Base-by-base conservation (phyloP, 768 basidiomycete genomes). In the Suillus plorans region DNA sequence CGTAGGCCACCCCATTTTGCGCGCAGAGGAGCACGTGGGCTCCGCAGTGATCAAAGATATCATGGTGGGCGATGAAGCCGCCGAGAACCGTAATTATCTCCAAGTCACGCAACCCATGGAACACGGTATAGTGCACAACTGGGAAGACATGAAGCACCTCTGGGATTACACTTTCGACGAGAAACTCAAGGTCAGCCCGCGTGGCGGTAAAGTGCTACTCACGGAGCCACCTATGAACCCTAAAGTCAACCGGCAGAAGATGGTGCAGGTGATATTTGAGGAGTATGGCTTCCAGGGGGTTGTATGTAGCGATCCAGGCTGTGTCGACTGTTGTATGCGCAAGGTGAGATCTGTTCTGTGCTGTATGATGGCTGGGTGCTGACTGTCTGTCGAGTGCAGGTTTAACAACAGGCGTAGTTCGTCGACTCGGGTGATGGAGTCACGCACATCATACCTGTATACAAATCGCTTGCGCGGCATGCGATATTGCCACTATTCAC, bases 161-260 rank as follows among this genome's bases (percentile, higher is more conserved):
- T 99, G 97, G 97, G 89, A 99, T 77, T 99, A 98, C 78, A 99
- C 97, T 1, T 99, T 99, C 75, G 82, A 93, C 70, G 95, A 97
- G 81, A 99, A 99, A 80, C 86, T 99, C 69, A 85, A 88, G 73
- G 83, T 98, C 67, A 90, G 97, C 72, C 89, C 96, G 50, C 81
- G 82, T 34, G 97, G 94, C 0, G 83, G 86, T 66, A 99, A 98
- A 80, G 85, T 99, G 45, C 78, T 99, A 66, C 84, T 99, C 71
- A 99, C 97, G 0, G 97, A 99, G 77, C 97, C 97, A 18, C 97
- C 97, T 37, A 99, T 99, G 97, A 99, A 99, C 79, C 97, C 97
- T 4, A 94, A 89, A 74, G 89, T 79, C 68, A 99, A 99, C 78
- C 79, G 97, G 71, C 89, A 95, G 77, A 82, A 86, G 76, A 98